A percentile compares a stretch with the other conserved stretches of the same genome.
Conservation (phyloP, 75 land plant species). For the Azolla pinnata region DNA sequence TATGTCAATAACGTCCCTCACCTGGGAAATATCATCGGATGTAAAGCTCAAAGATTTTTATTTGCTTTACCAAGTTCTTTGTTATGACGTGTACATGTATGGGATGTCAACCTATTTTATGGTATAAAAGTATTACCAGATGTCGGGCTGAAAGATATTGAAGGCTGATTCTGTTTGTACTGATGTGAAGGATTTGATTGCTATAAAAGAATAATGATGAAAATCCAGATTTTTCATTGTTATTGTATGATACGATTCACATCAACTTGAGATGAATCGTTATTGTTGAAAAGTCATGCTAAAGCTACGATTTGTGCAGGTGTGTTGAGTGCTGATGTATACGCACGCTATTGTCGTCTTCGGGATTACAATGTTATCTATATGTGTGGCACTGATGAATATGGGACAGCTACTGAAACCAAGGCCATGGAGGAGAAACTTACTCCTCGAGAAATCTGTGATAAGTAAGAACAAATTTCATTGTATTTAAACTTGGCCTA, state of each 20-base stretch:
- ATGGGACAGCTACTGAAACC: conserved; percentile 96
- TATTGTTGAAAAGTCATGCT: background rate
- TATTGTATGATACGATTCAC: background rate
- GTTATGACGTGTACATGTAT: no score
- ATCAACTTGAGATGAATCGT: background rate
- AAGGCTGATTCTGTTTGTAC: no score
- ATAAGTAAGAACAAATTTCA: conserved; percentile 47
- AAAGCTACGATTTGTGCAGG: conserved; percentile 15
- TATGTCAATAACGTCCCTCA: conserved; percentile 95
- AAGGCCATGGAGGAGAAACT: conserved; percentile 93
- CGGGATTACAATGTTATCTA: conserved; percentile 81
- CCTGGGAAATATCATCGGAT: conserved; percentile 84
- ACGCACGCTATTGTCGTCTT: conserved; percentile 75
- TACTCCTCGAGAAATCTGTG: conserved; percentile 80
- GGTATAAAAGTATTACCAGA: no score
- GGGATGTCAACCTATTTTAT: no score
- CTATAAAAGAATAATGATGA: no score
- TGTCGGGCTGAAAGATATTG: no score
- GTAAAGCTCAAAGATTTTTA: no score
- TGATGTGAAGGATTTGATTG: no score
- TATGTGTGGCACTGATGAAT: conserved; percentile 96
- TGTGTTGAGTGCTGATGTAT: conserved; percentile 96
- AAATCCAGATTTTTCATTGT: no score
- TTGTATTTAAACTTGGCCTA: background rate
- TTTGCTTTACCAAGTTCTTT: no score